These are phyloP conservation scores for Picea sitchensis DNA, from an alignment of 75 land plant species.

Conservation along the genomic window DNA sequence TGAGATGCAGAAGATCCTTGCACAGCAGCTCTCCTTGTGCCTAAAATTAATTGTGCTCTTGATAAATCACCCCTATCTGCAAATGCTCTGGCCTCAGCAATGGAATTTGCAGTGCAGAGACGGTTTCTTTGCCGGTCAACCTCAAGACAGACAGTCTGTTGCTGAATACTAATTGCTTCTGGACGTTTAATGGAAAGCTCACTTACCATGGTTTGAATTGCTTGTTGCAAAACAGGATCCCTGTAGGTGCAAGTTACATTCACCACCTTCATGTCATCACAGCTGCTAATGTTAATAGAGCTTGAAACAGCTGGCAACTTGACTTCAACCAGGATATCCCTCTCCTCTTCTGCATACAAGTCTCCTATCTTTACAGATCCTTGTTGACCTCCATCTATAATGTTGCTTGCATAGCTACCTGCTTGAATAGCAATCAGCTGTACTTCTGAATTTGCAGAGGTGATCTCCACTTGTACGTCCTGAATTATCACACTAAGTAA, in stretches of 20 bases:
- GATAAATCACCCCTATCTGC: constrained; percentile 33
- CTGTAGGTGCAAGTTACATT: constrained; percentile 21
- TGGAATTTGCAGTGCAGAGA: constrained; percentile 21
- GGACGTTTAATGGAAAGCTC: constrained; percentile 16
- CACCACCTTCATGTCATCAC: constrained; percentile 8
- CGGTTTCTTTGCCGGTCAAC: constrained; percentile 37
- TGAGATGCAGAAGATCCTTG: constrained; percentile 13
- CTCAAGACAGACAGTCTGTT: constrained; percentile 18
- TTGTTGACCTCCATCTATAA: constrained; percentile 13
- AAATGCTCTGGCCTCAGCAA: constrained; percentile 28
- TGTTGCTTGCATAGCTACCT: constrained; percentile 26
- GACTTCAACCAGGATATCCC: constrained; percentile 11
- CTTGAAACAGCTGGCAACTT: constrained; percentile 8
- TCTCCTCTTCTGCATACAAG: constrained; percentile 32
- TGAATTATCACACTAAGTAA: constrained; percentile 47
- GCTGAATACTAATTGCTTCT: not conserved
- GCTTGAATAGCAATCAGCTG: constrained; percentile 25
- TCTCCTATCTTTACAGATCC: constrained; percentile 35
- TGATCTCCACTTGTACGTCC: constrained; percentile 25
- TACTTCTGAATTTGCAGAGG: constrained; percentile 12
- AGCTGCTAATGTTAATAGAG: not conserved
- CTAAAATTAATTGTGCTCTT: constrained; percentile 16
- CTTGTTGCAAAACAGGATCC: constrained; percentile 20
- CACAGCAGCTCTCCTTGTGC: constrained; percentile 10
- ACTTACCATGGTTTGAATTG: constrained; percentile 3